A percentile compares a stretch with the other conserved stretches of the same genome.
Conservation (phyloP, 352 stramenopile genomes). For the Plasmopara viticola region DNA sequence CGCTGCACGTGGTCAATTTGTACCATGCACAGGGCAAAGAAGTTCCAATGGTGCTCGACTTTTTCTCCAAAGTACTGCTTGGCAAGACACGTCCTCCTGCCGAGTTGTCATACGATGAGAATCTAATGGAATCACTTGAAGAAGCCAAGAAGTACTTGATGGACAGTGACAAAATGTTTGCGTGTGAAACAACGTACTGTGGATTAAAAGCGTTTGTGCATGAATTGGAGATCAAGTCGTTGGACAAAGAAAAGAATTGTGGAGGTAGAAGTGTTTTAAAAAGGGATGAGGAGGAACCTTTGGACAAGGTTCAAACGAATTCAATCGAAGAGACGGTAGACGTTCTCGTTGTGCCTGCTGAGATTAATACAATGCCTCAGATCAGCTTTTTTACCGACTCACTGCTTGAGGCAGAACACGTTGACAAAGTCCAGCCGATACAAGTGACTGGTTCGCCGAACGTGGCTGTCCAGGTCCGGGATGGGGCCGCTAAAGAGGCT, state of each 20-base stretch:
- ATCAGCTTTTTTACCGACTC: conserved; percentile 87
- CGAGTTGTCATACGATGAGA: conserved; percentile 73
- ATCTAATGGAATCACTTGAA: conserved; percentile 69
- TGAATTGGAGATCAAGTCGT: conserved; percentile 28
- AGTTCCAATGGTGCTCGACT: conserved; percentile 77
- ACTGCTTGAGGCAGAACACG: conserved; percentile 32
- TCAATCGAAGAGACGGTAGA: conserved; percentile 8
- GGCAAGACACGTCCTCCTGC: conserved; percentile 69
- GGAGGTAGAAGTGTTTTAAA: background rate
- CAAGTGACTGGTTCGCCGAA: conserved; percentile 10
- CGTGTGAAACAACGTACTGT: conserved; percentile 65
- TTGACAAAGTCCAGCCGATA: conserved; percentile 3
- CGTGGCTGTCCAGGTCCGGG: conserved; percentile 12
- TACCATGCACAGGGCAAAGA: conserved; percentile 66
- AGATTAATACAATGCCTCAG: conserved; percentile 46
- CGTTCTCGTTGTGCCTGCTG: conserved; percentile 18
- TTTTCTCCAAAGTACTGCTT: conserved; percentile 79
- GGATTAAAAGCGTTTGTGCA: conserved; percentile 56
- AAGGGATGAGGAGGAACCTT: background rate
- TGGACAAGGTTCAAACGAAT: conserved; percentile 7
- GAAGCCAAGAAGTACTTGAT: conserved; percentile 69
- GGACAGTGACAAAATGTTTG: conserved; percentile 64
- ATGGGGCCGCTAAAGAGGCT: conserved; percentile 16
- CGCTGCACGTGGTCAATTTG: conserved; percentile 71
- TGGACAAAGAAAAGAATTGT: conserved; percentile 2